Base-by-base conservation (phyloP, 179 eudicot species). In the Kewa caespitosa region DNA sequence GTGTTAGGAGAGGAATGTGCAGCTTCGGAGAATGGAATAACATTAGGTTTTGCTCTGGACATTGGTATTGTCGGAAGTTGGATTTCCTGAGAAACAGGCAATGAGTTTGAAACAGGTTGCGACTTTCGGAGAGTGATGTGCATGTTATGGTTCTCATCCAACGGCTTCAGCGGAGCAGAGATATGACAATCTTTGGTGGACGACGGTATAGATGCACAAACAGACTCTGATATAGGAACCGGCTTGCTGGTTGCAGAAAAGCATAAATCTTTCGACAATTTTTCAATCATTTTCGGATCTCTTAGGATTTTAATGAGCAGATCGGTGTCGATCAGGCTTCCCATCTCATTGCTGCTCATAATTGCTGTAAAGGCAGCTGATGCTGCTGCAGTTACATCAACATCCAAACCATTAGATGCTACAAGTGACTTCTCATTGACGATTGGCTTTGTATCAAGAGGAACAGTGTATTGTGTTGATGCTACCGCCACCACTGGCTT, bases 301-400 rank as follows among this genome's bases (percentile, higher is more conserved):
- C 74, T 79, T n/a, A 89, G 84, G 52, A 86, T 73, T 46, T 85
- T 78, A 48, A 87, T 73, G 52, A 91, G 85, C 69, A 87, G 74
- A 68, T 85, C 76, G 7, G 84, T 76, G 75, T 91, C 96, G 41
- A 91, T 76, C 79, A 77, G 42, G 83, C 81, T 83, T 65, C 79
- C 87, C 22, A 71, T 75, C 65, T 89, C 92, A 28, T 74, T 69
- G 75, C 79, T 75, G 74, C 84, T 78, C 80, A 81, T 36, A 20
- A 82, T 55, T 50, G 88, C 87, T 59, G 87, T 80, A 11, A 83
- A 74, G 37, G 84, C 90, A 80, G 87, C 87, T 48, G 81, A 81
- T 67, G 89, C 86, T 30, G 87, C 88, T 59, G 83, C 87, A 57
- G 76, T 78, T 59, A 81, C 64, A 50, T 87, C 88, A 37, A 84